Conservation (phyloP, 2,329 filamentous ascomycete genomes). For the Epichloe glyceriae region DNA sequence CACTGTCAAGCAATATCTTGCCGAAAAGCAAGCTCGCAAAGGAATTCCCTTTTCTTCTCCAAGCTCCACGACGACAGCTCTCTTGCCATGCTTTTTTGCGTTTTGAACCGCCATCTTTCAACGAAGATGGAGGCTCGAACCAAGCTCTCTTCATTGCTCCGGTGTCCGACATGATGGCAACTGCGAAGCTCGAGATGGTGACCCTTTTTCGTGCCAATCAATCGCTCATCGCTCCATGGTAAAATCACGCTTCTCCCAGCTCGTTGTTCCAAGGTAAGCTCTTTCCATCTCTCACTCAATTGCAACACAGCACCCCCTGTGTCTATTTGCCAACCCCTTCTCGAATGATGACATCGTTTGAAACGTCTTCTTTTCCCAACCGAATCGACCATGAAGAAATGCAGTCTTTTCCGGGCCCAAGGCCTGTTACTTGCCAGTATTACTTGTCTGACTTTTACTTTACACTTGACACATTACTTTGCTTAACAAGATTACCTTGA, state of each 20-base stretch:
- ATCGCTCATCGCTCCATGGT: no score
- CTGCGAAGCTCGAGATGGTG: not conserved
- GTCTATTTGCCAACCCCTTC: slow-evolving; percentile 7
- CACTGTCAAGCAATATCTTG: slow-evolving; percentile 23
- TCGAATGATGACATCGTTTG: slow-evolving; percentile 58
- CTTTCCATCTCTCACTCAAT: slow-evolving; percentile 1
- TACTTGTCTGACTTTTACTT: slow-evolving; percentile 51
- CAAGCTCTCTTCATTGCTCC: not conserved
- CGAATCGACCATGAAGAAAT: slow-evolving; percentile 78
- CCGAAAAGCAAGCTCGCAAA: slow-evolving; percentile 2
- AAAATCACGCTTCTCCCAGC: not conserved
- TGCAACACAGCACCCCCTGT: not conserved
- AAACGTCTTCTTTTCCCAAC: slow-evolving; percentile 77
- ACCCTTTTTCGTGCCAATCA: no score
- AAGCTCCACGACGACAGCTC: not conserved
- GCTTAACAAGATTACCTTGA: not conserved
- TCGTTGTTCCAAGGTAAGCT: slow-evolving; percentile 13
- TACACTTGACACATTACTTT: slow-evolving; percentile 10
- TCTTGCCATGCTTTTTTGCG: no score
- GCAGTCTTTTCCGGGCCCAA: slow-evolving; percentile 52
- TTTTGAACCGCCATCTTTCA: not conserved
- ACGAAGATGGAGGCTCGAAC: not conserved
- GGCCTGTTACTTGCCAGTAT: slow-evolving; percentile 89
- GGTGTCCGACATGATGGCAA: not conserved
- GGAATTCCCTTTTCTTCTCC: not conserved